phyloP scores from a whole-genome alignment of 176 grass and related monocot genomes.

The Themeda triandra region DNA sequence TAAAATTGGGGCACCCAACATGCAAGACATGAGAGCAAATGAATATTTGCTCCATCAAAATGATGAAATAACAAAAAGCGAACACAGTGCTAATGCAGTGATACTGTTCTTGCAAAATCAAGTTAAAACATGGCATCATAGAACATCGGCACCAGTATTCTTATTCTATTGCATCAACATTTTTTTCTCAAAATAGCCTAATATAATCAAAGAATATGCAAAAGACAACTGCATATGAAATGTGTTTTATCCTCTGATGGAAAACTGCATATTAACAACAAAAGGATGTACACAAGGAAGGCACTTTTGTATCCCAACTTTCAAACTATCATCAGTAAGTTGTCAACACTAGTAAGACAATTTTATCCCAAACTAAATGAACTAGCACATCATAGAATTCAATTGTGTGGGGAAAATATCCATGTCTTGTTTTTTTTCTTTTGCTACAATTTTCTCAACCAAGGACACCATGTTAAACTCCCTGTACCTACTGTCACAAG shows the following conservation, averaged over 20 bases:
- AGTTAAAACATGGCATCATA: neutral
- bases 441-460: constrained; percentile 7
- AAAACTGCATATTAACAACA: neutral
- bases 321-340: neutral
- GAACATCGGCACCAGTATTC: neutral
- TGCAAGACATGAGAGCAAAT: neutral
- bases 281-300: neutral
- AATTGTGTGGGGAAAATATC: neutral
- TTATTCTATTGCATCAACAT: neutral
- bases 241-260: neutral
- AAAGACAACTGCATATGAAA: neutral
- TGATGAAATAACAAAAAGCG: neutral
- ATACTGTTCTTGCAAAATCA: neutral
- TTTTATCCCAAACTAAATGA: constrained; percentile 9
- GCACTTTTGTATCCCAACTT: neutral
- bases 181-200: neutral
- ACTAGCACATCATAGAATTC: neutral
- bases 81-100: neutral
- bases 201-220: neutral
- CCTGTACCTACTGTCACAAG: neutral
- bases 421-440: neutral
- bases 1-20: neutral
- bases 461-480: neutral
- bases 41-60: neutral
- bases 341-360: neutral